Conservation (phyloP, 805 yeast species). For the Saccharomyces kudriavzevii region DNA sequence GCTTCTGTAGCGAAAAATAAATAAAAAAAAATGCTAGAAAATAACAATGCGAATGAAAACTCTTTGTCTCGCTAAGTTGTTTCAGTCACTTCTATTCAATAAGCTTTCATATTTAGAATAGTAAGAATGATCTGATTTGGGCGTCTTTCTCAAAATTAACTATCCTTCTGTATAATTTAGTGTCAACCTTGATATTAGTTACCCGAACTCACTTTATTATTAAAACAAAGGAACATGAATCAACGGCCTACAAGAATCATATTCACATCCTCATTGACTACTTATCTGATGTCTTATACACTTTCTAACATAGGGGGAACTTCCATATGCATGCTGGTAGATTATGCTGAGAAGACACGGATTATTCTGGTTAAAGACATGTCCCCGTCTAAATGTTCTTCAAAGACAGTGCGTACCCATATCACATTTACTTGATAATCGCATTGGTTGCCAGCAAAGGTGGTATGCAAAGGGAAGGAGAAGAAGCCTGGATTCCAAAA, state of each 20-base stretch:
- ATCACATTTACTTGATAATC: neutral
- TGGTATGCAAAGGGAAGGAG: conserved; percentile 13
- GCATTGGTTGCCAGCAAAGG: neutral
- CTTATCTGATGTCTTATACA: neutral
- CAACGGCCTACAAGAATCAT: neutral
- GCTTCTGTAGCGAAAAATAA: neutral
- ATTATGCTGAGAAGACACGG: neutral
- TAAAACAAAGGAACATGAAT: neutral
- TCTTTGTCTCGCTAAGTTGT: too few relatives aligned
- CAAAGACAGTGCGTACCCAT: neutral
- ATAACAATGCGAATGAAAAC: neutral
- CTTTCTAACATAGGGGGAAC: neutral
- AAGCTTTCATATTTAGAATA: neutral
- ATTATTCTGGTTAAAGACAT: neutral
- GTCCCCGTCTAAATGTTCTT: neutral
- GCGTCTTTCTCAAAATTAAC: neutral
- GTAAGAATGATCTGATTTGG: neutral
- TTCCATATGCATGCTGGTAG: neutral
- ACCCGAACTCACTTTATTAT: neutral
- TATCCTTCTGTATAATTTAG: neutral
- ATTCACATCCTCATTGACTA: neutral
- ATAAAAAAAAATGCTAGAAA: neutral
- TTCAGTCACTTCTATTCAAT: too few relatives aligned
- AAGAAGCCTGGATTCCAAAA: conserved; percentile 5
- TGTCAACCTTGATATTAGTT: neutral